phyloP scores from a whole-genome alignment of 2,329 filamentous ascomycete genomes.

The Niveomyces coronatus region DNA sequence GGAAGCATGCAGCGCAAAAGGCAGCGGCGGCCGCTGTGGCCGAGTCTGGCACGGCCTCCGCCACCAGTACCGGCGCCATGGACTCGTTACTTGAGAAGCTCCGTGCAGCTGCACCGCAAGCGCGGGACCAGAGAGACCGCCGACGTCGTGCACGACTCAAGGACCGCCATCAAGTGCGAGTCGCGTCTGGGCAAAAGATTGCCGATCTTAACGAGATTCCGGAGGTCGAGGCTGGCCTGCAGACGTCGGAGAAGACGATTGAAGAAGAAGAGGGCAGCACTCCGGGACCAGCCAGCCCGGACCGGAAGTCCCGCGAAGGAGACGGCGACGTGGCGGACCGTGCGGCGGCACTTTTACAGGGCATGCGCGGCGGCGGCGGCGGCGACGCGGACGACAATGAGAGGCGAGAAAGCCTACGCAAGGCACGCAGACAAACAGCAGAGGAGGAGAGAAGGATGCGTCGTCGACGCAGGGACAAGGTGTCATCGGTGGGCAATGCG shows the following conservation, averaged over 20 bases:
- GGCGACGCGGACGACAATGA: slow-evolving; percentile 47
- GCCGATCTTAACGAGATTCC: slow-evolving; percentile 56
- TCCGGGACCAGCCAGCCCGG: slow-evolving; percentile 37
- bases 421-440: slow-evolving; percentile 56
- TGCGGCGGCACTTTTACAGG: slow-evolving; percentile 73
- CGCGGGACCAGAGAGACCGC: slow-evolving; percentile 79
- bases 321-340: slow-evolving; percentile 74
- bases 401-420: slow-evolving; percentile 51
- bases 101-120: slow-evolving; percentile 82
- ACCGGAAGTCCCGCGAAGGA: slow-evolving; percentile 29
- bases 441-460: slow-evolving; percentile 66
- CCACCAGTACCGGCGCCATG: slow-evolving; percentile 80
- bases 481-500: slow-evolving; percentile 26
- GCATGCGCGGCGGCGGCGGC: slow-evolving; percentile 63
- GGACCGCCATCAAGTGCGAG: slow-evolving; percentile 79
- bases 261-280: slow-evolving; percentile 35
- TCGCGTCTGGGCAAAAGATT: slow-evolving; percentile 84
- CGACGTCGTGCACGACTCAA: slow-evolving; percentile 79
- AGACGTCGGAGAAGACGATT: slow-evolving; percentile 24
- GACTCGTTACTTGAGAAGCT: slow-evolving; percentile 92
- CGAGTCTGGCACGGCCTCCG: slow-evolving; percentile 48
- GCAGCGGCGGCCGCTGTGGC: slow-evolving; percentile 40
- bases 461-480: slow-evolving; percentile 55
- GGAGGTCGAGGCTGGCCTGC: slow-evolving; percentile 37
- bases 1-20: slow-evolving; percentile 68